These are phyloP conservation scores for Sporothrix brasiliensis DNA, from an alignment of 2,329 filamentous ascomycete species.

Conservation along the genomic window DNA sequence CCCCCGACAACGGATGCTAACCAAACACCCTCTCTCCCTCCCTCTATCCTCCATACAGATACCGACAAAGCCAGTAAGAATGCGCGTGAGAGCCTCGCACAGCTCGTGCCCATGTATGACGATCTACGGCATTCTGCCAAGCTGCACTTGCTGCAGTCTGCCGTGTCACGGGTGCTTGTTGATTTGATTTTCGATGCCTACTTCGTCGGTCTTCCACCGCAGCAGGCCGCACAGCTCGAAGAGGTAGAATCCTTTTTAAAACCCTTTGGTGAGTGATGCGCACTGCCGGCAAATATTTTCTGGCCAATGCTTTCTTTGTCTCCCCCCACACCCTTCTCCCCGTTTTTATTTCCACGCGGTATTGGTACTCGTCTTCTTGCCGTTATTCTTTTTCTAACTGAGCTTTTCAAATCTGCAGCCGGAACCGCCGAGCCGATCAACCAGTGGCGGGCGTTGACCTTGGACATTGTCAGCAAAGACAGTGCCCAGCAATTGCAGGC, in stretches of 20 bases:
- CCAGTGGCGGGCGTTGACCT: slow-evolving; percentile 68
- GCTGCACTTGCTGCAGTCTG: slow-evolving; percentile 64
- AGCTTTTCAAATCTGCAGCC: slow-evolving; percentile 29
- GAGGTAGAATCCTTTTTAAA: slow-evolving; percentile 53
- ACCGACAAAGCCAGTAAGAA: slow-evolving; percentile 48
- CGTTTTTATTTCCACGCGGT: too few relatives aligned
- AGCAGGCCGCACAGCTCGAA: slow-evolving; percentile 56
- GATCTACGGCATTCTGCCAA: slow-evolving; percentile 58
- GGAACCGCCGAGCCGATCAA: slow-evolving; percentile 51
- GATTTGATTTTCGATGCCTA: slow-evolving; percentile 64
- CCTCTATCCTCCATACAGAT: slow-evolving; percentile 44
- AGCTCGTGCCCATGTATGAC: slow-evolving; percentile 62
- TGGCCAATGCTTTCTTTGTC: neutral
- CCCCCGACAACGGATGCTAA: neutral
- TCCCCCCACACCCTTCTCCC: neutral
- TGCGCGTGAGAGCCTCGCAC: slow-evolving; percentile 49
- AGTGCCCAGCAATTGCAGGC: slow-evolving; percentile 51
- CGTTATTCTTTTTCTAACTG: slow-evolving; percentile 17
- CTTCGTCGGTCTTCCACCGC: slow-evolving; percentile 62
- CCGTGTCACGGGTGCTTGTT: slow-evolving; percentile 62
- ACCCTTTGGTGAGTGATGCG: slow-evolving; percentile 46
- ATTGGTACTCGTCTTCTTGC: neutral
- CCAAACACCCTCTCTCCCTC: neutral
- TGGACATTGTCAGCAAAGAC: slow-evolving; percentile 61
- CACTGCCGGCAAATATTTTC: neutral